Evolutionary conservation across 2,329 filamentous ascomycete species (phyloP), one percentile per base, ranked within the genome.

Genomic region (Curvularia lunata): DNA sequence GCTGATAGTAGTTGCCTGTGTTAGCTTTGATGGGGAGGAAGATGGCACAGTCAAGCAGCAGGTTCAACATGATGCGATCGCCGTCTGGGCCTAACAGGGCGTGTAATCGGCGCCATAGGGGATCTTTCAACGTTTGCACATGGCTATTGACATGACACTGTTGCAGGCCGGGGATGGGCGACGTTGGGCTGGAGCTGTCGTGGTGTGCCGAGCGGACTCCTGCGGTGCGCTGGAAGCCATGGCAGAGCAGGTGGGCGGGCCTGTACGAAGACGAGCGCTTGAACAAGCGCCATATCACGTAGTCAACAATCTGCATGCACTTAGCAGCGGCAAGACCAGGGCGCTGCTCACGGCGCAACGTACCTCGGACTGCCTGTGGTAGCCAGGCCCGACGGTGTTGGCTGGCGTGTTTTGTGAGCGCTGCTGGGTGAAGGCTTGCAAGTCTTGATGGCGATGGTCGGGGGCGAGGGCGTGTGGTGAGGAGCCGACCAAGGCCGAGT

Each of bases 31-130:
- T 75, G 4, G 84, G 78, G 12, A 85, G 68, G 70, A 95, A 99
- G 5, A 98, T 79, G 6, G 90, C 89, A 73, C 88, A 91, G 59
- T 95, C 86, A 2, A 93, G 76, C 5, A 98, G 81, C 56, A 97
- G 79, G 65, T 90, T 84, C 50, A 91, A 83, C 85, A 97, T 91
- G 58, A 94, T 87, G 23, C 82, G 82, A 60, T 96, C 90, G 3
- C 91, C 91, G 47, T 86, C 86, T 58, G 83, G 84, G 0, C 94
- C 95, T 10, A 98, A 78, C 4, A 97, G 78, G 25, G 83, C 81
- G 18, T 96, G 84, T 10, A 97, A 72, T 55, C 89, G 84, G 12
- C 88, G 86, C 95, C 95, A 99, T 38, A 89, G 85, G 6, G 81
- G 75, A 23, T 82, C 76, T 74, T 90, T 96, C 51, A 99, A 79